phyloP scores from a whole-genome alignment of 306 rosid genomes.

The Vigna radiata region DNA sequence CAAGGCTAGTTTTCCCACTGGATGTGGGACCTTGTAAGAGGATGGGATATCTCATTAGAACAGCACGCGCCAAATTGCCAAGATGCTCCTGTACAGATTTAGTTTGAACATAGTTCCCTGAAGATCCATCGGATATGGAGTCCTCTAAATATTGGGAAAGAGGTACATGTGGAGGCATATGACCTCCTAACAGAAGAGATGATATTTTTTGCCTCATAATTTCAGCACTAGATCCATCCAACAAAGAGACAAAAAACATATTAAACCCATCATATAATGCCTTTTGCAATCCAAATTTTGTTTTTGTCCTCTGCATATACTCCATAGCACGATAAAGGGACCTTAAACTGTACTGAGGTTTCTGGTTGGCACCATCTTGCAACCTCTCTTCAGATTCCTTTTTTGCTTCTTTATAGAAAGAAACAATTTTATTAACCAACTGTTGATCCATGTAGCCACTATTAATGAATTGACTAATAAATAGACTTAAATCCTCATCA shows the following conservation, averaged over 20 bases:
- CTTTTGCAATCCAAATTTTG: constrained; percentile 60
- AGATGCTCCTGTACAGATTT: constrained; percentile 79
- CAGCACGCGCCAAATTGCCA: constrained; percentile 79
- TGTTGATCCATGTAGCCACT: constrained; percentile 48
- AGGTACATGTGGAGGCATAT: constrained; percentile 54
- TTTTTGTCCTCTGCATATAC: constrained; percentile 71
- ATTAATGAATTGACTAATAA: constrained; percentile 60
- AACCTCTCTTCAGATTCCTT: constrained; percentile 79
- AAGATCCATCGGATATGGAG: constrained; percentile 41
- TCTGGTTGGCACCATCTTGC: constrained; percentile 95
- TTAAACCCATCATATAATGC: constrained; percentile 92
- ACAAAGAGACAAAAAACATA: constrained; percentile 81
- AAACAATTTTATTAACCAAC: constrained; percentile 59
- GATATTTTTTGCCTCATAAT: constrained; percentile 67
- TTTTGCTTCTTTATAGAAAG: constrained; percentile 78
- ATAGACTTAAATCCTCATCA: constrained; percentile 71
- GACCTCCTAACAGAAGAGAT: constrained; percentile 58
- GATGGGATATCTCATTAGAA: constrained; percentile 81
- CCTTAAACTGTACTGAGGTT: constrained; percentile 94
- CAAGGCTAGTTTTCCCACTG: constrained; percentile 97
- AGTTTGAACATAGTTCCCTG: constrained; percentile 63
- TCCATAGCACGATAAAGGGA: constrained; percentile 94
- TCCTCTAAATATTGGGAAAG: constrained; percentile 57
- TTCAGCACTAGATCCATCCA: constrained; percentile 79
- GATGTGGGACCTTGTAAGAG: constrained; percentile 98